Evolutionary conservation across 257 asterid genomes (phyloP).

Genomic region (Cinchona pubescens): DNA sequence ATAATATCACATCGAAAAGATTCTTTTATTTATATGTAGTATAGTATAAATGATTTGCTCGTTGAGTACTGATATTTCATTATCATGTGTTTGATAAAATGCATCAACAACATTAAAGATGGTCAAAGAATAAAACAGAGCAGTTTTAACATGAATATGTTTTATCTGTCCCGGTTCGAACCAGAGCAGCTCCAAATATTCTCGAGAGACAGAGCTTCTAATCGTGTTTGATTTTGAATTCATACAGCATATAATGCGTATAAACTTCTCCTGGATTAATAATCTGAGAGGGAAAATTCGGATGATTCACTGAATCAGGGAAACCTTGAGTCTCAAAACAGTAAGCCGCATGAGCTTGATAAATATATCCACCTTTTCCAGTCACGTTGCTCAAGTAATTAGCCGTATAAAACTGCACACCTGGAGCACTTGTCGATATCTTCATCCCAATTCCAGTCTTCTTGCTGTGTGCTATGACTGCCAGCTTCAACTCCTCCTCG

Average conservation of each 20-base stretch:
- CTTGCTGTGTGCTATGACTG: constrained; percentile 43
- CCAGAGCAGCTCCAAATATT: background rate
- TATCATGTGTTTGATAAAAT: background rate
- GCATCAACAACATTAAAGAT: background rate
- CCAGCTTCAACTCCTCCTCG: constrained; percentile 32
- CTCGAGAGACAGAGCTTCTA: background rate
- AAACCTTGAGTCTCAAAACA: constrained; percentile 94
- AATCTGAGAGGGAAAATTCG: constrained; percentile 60
- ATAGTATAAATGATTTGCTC: too few species aligned
- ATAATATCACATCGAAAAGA: too few species aligned
- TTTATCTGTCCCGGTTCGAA: background rate
- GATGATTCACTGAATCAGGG: constrained; percentile 82
- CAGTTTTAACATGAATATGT: background rate
- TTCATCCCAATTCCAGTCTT: constrained; percentile 66
- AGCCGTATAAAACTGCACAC: constrained; percentile 67
- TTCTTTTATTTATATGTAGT: too few species aligned
- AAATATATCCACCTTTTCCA: constrained; percentile 63
- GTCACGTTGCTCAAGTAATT: constrained; percentile 33
- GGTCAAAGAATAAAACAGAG: background rate
- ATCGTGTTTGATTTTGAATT: constrained; percentile 35
- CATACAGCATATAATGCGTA: constrained; percentile 43
- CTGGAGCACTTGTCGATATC: constrained; percentile 49
- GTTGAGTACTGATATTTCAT: too few species aligned
- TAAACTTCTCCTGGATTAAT: constrained; percentile 50
- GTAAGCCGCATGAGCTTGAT: constrained; percentile 51